These are phyloP conservation scores for Diaporthe sp. DNA, from an alignment of 2,329 filamentous ascomycete genomes.

Conservation along the genomic window DNA sequence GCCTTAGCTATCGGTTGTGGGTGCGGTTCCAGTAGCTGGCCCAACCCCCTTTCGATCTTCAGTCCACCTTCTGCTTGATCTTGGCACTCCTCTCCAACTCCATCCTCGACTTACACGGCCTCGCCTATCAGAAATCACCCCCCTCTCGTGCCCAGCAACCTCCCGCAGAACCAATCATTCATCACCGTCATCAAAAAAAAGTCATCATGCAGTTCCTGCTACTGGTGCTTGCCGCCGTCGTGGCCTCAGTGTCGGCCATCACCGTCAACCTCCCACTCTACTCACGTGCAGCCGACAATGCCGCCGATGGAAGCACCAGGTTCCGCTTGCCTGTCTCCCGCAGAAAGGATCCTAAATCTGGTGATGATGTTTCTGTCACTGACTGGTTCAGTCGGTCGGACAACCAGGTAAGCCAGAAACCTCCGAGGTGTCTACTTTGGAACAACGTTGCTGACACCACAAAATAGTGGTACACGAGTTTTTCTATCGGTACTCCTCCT, in stretches of 20 bases:
- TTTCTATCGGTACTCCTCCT: constrained; percentile 38
- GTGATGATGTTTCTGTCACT: constrained; percentile 32
- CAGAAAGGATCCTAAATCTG: background rate
- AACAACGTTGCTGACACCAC: background rate
- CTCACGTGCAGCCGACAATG: constrained; percentile 1
- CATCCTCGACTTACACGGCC: background rate
- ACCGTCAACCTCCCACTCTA: constrained; percentile 27
- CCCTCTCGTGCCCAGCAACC: background rate
- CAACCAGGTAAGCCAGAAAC: constrained; percentile 30
- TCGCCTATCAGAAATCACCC: background rate
- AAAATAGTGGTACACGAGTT: constrained; percentile 39
- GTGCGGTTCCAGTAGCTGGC: background rate
- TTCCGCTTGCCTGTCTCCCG: background rate
- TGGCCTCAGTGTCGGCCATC: constrained; percentile 16
- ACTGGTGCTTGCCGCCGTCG: background rate
- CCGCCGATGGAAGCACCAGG: constrained; percentile 1
- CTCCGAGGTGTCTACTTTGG: accelerated
- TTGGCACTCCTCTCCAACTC: background rate
- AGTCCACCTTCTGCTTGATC: background rate
- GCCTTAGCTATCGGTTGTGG: background rate
- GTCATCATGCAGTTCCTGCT: background rate
- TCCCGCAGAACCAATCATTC: background rate
- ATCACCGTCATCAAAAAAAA: background rate
- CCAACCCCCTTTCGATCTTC: background rate
- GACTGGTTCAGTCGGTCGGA: constrained; percentile 38